Conservation (phyloP, 768 basidiomycete genomes). For the Termitomyces sp. region DNA sequence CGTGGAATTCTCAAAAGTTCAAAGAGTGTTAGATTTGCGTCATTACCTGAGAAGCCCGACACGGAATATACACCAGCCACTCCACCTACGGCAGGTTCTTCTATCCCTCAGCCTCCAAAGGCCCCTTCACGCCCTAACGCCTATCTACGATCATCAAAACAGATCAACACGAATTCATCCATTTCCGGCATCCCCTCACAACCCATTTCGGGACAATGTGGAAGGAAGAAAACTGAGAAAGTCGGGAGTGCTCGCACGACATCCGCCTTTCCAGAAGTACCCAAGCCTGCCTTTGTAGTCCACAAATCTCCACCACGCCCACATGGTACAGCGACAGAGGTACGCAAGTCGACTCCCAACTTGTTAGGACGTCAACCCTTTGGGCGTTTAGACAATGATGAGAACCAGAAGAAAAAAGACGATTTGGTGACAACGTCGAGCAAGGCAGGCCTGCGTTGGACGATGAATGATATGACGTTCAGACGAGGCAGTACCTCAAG, state of each 20-base stretch:
- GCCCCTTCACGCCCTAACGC: constrained; percentile 4
- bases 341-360: constrained; percentile 7
- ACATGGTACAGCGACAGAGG: constrained; percentile 7
- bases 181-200: background rate
- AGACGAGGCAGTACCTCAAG: constrained; percentile 20
- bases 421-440: constrained; percentile 12
- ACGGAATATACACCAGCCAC: background rate
- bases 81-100: background rate
- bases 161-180: background rate
- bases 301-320: constrained; percentile 8
- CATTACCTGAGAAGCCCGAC: constrained; percentile 19
- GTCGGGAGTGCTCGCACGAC: background rate
- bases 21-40: constrained; percentile 40
- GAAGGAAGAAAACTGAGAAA: background rate
- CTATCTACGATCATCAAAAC: constrained; percentile 8
- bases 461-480: constrained; percentile 27
- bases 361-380: constrained; percentile 28
- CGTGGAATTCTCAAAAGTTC: constrained; percentile 31
- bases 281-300: background rate
- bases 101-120: background rate
- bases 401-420: constrained; percentile 13
- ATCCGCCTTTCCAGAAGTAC: constrained; percentile 3
- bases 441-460: constrained; percentile 20
- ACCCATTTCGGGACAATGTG: background rate
- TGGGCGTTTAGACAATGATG: constrained; percentile 16